phyloP scores from a whole-genome alignment of 2,329 filamentous ascomycete genomes.

The Colletotrichum sp. region DNA sequence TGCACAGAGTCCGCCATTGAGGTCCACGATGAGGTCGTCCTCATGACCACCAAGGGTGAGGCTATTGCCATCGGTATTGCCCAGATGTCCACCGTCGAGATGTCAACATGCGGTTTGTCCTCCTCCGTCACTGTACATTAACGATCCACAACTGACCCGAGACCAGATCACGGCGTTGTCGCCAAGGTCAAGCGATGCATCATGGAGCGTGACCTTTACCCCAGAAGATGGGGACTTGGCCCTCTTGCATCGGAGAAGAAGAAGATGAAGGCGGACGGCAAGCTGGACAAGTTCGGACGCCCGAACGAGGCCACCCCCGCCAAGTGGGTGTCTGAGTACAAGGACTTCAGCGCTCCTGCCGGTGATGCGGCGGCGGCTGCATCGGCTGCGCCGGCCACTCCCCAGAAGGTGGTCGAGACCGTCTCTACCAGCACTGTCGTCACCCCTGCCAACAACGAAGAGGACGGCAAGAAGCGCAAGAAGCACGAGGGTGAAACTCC shows the following conservation, averaged over 20 bases:
- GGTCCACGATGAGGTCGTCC: conserved; percentile 92
- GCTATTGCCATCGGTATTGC: conserved; percentile 96
- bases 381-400: conserved; percentile 43
- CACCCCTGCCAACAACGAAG: conserved; percentile 50
- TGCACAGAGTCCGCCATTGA: conserved; percentile 84
- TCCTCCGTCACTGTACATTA: background rate
- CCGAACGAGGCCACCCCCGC: conserved; percentile 91
- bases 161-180: conserved; percentile 87
- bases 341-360: conserved; percentile 73
- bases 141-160: background rate
- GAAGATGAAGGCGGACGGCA: conserved; percentile 98
- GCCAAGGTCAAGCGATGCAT: conserved; percentile 99
- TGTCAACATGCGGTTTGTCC: conserved; percentile 73
- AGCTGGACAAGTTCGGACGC: conserved; percentile 96
- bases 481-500: conserved; percentile 81
- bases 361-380: conserved; percentile 49
- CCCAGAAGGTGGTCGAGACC: conserved; percentile 39
- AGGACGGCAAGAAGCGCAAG: conserved; percentile 74
- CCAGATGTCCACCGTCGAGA: conserved; percentile 97
- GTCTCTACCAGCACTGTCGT: conserved; percentile 47
- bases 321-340: conserved; percentile 92
- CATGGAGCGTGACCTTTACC: conserved; percentile 99
- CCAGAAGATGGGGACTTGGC: conserved; percentile 93
- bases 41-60: conserved; percentile 99
- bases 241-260: conserved; percentile 97